Conservation (phyloP, 169 alveolate species). For the Fabrea salina region DNA sequence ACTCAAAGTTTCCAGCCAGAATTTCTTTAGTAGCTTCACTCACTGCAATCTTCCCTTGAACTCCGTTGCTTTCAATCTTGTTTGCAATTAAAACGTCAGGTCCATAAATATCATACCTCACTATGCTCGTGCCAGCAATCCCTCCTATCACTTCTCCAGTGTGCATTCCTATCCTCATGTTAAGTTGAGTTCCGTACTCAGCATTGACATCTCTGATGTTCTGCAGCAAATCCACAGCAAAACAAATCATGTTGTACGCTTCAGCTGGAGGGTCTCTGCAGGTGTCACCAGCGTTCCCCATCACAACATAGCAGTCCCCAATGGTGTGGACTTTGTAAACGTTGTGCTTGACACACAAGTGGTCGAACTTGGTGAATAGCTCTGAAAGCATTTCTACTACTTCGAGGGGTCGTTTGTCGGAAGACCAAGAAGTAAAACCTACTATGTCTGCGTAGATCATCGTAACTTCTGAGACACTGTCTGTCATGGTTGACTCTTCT, state of each 20-base stretch:
- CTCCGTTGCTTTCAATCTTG: constrained; percentile 91
- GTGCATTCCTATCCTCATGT: constrained; percentile 97
- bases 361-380: constrained; percentile 93
- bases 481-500: constrained; percentile 62
- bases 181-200: constrained; percentile 81
- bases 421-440: constrained; percentile 96
- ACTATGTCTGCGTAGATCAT: constrained; percentile 97
- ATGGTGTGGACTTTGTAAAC: constrained; percentile 97
- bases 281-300: constrained; percentile 91
- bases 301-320: constrained; percentile 99
- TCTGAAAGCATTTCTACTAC: constrained; percentile 90
- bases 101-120: constrained; percentile 95
- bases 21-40: constrained; percentile 64
- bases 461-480: constrained; percentile 92
- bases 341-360: constrained; percentile 89
- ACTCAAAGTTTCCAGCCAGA: no score
- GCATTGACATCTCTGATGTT: constrained; percentile 90
- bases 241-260: constrained; percentile 56
- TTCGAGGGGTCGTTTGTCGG: constrained; percentile 67
- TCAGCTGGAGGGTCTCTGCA: neutral
- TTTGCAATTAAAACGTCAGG: constrained; percentile 93
- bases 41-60: constrained; percentile 90
- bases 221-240: constrained; percentile 90
- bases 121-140: constrained; percentile 88
- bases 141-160: constrained; percentile 96